Evolutionary conservation across 1,284 basidiomycete genomes (phyloP).

Genomic region (Waitea zeae): DNA sequence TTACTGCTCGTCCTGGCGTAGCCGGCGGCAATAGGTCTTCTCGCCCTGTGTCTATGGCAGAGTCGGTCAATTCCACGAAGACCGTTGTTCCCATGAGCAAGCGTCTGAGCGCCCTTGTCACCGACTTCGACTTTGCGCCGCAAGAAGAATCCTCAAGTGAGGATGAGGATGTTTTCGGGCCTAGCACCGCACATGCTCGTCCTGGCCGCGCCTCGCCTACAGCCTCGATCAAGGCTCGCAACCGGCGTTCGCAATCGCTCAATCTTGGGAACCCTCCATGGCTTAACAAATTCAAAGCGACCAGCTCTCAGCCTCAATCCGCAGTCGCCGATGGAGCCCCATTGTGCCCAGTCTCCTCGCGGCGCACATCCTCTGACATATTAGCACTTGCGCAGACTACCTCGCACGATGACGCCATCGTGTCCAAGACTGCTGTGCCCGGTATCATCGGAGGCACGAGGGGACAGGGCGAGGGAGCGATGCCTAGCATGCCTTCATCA

Average conservation of each 20-base stretch:
- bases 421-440: constrained; percentile 21
- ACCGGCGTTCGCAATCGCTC: constrained; percentile 47
- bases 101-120: constrained; percentile 47
- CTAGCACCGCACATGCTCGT: constrained; percentile 6
- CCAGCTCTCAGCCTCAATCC: neutral
- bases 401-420: constrained; percentile 21
- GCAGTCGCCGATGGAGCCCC: too few relatives aligned
- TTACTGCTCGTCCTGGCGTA: constrained; percentile 42
- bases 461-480: too few relatives aligned
- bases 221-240: constrained; percentile 21
- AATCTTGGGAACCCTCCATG: constrained; percentile 21
- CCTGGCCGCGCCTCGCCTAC: constrained; percentile 9
- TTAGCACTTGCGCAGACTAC: too few relatives aligned
- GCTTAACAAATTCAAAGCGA: neutral
- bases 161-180: constrained; percentile 12
- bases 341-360: too few relatives aligned
- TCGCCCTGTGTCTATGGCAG: constrained; percentile 56
- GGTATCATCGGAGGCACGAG: too few relatives aligned
- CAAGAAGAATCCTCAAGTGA: constrained; percentile 18
- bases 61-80: constrained; percentile 51
- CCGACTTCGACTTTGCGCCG: constrained; percentile 41
- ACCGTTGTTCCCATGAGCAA: constrained; percentile 46
- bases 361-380: too few relatives aligned
- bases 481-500: too few relatives aligned
- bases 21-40: constrained; percentile 30